Evolutionary conservation across 768 basidiomycete genomes (phyloP).

Genomic region (Termitomyces sp.): DNA sequence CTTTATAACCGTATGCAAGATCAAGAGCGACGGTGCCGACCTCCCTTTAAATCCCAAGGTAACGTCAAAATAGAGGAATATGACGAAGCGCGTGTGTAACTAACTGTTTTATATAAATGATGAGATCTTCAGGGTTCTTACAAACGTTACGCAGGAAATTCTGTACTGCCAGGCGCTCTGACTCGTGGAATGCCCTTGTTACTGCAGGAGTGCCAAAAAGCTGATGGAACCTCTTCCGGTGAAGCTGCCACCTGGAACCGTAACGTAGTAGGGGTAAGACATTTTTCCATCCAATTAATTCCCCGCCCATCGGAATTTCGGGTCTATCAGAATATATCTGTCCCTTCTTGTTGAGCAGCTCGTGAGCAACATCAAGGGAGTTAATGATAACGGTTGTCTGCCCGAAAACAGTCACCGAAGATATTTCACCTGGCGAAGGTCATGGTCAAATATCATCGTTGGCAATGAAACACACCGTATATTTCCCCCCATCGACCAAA

Average conservation of each 20-base stretch:
- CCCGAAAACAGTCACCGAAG: constrained; percentile 27
- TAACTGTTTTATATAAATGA: not conserved
- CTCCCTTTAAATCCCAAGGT: not conserved
- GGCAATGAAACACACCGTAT: constrained; percentile 25
- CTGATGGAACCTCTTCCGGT: constrained; percentile 11
- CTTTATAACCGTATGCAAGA: constrained; percentile 27
- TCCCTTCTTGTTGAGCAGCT: constrained; percentile 51
- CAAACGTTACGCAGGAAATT: not conserved
- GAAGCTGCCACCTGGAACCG: constrained; percentile 10
- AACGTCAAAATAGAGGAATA: not conserved
- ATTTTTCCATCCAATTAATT: constrained; percentile 22
- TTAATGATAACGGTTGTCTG: constrained; percentile 47
- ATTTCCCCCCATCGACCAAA: constrained; percentile 29
- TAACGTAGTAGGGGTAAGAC: constrained; percentile 10
- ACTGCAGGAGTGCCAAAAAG: not conserved
- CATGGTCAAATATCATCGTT: not conserved
- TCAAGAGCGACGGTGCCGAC: constrained; percentile 21
- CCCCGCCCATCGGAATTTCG: constrained; percentile 28
- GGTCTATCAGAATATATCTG: constrained; percentile 56
- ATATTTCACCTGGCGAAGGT: not conserved
- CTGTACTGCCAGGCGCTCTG: not conserved
- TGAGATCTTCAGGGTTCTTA: constrained; percentile 8
- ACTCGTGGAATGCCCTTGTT: constrained; percentile 1
- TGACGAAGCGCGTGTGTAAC: not conserved
- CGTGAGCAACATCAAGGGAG: constrained; percentile 34